Conservation (phyloP, 495 filamentous ascomycete species). For the Penicillium crystallinum region DNA sequence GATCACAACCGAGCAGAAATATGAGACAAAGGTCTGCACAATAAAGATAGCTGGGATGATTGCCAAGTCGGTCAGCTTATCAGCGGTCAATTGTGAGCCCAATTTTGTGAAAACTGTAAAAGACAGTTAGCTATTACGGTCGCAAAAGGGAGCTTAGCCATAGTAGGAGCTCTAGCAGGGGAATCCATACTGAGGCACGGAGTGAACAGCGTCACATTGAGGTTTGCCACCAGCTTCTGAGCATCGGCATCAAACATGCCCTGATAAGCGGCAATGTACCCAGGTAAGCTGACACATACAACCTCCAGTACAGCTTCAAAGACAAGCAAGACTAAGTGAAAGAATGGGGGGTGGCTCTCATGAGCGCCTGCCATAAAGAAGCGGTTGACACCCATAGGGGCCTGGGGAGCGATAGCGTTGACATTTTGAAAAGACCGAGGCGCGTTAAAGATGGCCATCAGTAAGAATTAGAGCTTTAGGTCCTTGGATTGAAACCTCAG, state of each 20-base stretch:
- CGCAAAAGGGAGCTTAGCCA: neutral
- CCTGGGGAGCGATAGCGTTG: constrained; percentile 34
- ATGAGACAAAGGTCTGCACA: constrained; percentile 80
- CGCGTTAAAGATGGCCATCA: constrained; percentile 50
- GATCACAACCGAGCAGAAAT: constrained; percentile 62
- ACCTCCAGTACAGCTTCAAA: constrained; percentile 97
- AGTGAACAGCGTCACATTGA: constrained; percentile 92
- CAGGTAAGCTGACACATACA: constrained; percentile 88
- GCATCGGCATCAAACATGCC: constrained; percentile 92
- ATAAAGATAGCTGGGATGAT: constrained; percentile 93
- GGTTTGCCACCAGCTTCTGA: constrained; percentile 92
- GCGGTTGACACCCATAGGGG: constrained; percentile 30
- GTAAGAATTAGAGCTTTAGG: constrained; percentile 1
- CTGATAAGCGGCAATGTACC: constrained; percentile 84
- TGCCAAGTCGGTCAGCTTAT: constrained; percentile 82
- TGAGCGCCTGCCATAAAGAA: constrained; percentile 29
- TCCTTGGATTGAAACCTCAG: neutral
- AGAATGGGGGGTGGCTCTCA: constrained; percentile 59
- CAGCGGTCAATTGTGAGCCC: constrained; percentile 87
- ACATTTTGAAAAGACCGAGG: constrained; percentile 63
- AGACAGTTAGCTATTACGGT: constrained; percentile 1
- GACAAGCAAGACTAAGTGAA: constrained; percentile 75
- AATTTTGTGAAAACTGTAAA: constrained; percentile 88
- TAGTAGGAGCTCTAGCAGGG: neutral
- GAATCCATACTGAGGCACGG: constrained; percentile 80